phyloP scores from a whole-genome alignment of 495 filamentous ascomycete species.

The Trichoderma parareesei region DNA sequence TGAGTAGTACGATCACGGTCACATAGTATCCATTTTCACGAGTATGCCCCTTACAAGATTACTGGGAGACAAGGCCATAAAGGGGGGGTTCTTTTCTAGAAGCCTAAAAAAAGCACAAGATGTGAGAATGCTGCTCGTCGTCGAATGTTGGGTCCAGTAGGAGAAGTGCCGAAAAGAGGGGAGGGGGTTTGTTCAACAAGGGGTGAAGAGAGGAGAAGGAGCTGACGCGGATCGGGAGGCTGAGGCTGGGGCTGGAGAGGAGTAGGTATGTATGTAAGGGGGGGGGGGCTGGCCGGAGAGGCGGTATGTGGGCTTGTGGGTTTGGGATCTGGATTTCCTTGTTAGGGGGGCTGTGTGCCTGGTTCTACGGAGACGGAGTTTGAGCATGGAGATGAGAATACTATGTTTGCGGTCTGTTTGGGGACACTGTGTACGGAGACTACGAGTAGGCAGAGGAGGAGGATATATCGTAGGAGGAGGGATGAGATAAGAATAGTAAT shows the following conservation, averaged over 20 bases:
- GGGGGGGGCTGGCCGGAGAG: background rate
- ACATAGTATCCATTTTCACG: too few relatives aligned
- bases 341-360: background rate
- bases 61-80: too few relatives aligned
- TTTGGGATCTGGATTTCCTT: too few relatives aligned
- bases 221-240: background rate
- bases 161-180: background rate
- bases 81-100: background rate
- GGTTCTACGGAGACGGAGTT: background rate
- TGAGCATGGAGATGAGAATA: too few relatives aligned
- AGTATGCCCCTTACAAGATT: too few relatives aligned
- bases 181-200: background rate
- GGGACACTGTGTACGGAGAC: background rate
- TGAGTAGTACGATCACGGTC: too few relatives aligned
- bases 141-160: background rate
- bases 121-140: background rate
- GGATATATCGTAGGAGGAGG: background rate
- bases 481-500: background rate
- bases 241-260: slow-evolving; percentile 1
- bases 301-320: background rate
- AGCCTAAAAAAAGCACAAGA: background rate
- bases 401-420: too few relatives aligned
- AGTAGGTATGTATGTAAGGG: too few relatives aligned
- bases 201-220: too few relatives aligned
- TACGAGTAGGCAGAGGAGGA: background rate